Conservation (phyloP, 441 rosid genomes). For the Metrosideros polymorpha region DNA sequence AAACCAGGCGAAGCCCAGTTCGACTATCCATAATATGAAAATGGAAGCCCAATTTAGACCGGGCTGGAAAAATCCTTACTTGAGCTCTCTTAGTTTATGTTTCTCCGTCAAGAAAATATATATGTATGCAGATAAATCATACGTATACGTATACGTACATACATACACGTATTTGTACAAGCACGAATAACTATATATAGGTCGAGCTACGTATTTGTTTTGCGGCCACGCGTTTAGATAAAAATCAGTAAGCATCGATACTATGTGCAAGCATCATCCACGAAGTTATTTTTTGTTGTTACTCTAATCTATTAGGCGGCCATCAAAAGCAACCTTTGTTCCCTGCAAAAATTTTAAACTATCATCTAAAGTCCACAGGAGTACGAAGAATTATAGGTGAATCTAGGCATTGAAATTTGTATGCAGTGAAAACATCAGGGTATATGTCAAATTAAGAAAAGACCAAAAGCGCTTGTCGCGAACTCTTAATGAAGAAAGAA, state of each 20-base stretch:
- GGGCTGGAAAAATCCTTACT: neutral
- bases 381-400: neutral
- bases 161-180: too few species aligned
- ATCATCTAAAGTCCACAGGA: neutral
- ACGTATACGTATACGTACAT: too few species aligned
- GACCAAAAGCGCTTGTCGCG: fast-evolving
- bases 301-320: neutral
- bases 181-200: neutral
- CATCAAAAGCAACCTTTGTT: neutral
- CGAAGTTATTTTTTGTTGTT: neutral
- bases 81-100: neutral
- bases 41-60: neutral
- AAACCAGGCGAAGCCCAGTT: neutral
- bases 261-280: neutral
- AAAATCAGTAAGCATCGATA: neutral
- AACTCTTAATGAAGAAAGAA: neutral
- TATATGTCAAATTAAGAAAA: neutral
- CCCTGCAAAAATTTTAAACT: neutral
- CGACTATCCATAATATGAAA: neutral
- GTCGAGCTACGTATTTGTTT: neutral
- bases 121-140: neutral
- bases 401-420: neutral
- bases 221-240: neutral
- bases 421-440: neutral
- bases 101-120: neutral